Conservation (phyloP, 805 yeast genomes). For the Metschnikowia hibisci region DNA sequence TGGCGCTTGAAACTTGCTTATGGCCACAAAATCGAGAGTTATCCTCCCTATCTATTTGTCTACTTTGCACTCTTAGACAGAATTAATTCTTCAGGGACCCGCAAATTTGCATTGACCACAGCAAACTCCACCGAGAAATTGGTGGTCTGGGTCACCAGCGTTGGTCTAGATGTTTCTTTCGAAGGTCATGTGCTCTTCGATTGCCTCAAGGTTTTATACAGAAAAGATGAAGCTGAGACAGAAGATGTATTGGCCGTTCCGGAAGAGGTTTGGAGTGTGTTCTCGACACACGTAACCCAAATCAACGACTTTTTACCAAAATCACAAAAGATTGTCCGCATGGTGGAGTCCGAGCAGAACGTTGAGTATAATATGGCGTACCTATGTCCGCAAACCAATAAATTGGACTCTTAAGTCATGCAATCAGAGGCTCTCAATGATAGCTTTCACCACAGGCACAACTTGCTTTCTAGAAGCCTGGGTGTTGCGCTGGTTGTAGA, state of each 20-base stretch:
- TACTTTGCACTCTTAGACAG: conserved; percentile 31
- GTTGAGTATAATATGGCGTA: conserved; percentile 23
- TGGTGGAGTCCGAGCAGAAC: conserved; percentile 11
- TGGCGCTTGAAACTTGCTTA: conserved; percentile 48
- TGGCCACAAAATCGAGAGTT: conserved; percentile 13
- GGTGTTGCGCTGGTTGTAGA: conserved; percentile 47
- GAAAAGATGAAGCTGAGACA: conserved; percentile 7
- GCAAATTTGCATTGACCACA: conserved; percentile 26
- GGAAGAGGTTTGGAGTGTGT: conserved; percentile 9
- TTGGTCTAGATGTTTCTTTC: conserved; percentile 30
- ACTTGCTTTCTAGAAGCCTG: conserved; percentile 81
- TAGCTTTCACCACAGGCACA: conserved; percentile 55
- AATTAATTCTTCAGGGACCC: conserved; percentile 35
- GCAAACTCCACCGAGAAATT: conserved; percentile 14
- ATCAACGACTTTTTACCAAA: conserved; percentile 10
- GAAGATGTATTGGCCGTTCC: conserved; percentile 13
- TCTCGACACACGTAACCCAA: conserved; percentile 7
- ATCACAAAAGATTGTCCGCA: conserved; percentile 2
- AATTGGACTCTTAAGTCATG: neutral
- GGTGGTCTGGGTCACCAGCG: conserved; percentile 34
- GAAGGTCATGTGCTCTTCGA: conserved; percentile 17
- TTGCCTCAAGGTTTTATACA: conserved; percentile 29
- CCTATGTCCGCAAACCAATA: conserved; percentile 14
- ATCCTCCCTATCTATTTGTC: conserved; percentile 18
- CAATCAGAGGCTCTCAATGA: conserved; percentile 20